Evolutionary conservation across 1,284 basidiomycete genomes (phyloP), one percentile per base, ranked within the genome.

Genomic region (Garcileccinum viscosum): DNA sequence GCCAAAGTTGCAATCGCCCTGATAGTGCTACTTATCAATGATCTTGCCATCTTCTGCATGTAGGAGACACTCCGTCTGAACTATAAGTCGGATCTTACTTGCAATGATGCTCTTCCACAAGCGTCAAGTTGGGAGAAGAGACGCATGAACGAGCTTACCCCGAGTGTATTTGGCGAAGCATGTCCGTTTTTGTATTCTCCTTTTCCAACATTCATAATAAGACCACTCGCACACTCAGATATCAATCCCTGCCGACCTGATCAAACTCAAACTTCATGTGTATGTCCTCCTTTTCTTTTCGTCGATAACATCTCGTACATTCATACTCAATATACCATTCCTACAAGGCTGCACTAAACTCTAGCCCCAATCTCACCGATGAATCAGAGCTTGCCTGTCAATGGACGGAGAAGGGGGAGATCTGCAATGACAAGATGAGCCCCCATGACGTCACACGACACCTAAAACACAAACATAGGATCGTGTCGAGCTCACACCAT

Each of bases 351-450:
- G n/a, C n/a, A 37, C 1, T n/a, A n/a, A n/a, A n/a, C n/a, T n/a
- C n/a, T n/a, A n/a, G n/a, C n/a, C n/a, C n/a, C 2, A 8, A 44
- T 38, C 12, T 61, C 12, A 64, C n/a, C n/a, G n/a, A n/a, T n/a
- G n/a, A n/a, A 19, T 24, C 17, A 5, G 61, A 32, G 24, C 19
- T 61, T 9, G 12, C 15, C 14, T 71, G 70, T 50, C 61, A 42
- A 5, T 71, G 67, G 70, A 19, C 7, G n/a, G 61, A 42, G 5
- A 15, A 12, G 1, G 44, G 12, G 24, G 22, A 2, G 22, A n/a
- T 15, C 24, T 72, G 70, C 40, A 58, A 50, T 2, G 22, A 70
- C 2, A 17, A 11, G 24, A 56, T 70, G 4, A 63, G 47, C 62
- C 24, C 59, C 1, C 47, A 44, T 24, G 37, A 69, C 24, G 8